A percentile compares a stretch with the other conserved stretches of the same genome.
These are phyloP conservation scores for Scortechinia acanthostroma DNA, from an alignment of 2,329 filamentous ascomycete genomes.

Conservation along the genomic window DNA sequence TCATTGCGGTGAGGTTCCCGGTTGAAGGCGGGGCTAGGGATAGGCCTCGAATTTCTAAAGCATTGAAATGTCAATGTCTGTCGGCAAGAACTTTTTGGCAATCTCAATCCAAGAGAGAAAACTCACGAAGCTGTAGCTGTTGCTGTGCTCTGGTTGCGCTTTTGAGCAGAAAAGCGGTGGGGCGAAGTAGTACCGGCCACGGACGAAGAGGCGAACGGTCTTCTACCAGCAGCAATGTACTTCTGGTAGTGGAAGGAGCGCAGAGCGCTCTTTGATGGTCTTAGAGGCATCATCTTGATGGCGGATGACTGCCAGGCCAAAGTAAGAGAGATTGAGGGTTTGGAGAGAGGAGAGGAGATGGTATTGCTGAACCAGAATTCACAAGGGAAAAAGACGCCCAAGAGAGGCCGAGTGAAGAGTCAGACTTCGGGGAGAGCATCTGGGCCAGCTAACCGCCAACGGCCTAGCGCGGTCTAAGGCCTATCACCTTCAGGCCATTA, in stretches of 20 bases:
- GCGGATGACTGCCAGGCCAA: not conserved
- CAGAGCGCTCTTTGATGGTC: slow-evolving; percentile 2
- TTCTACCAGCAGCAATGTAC: not conserved
- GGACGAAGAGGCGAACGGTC: not conserved
- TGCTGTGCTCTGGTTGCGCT: not conserved
- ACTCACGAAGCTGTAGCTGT: not conserved
- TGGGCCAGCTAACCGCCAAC: too few relatives aligned
- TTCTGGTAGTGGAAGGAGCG: not conserved
- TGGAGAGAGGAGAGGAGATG: not conserved
- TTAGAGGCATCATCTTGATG: not conserved
- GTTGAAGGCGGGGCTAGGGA: slow-evolving; percentile 2
- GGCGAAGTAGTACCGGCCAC: not conserved
- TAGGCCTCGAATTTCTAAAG: not conserved
- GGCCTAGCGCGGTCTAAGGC: too few relatives aligned
- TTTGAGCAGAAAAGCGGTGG: slow-evolving; percentile 1
- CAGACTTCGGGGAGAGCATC: not conserved
- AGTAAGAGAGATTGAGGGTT: not conserved
- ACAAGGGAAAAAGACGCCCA: not conserved
- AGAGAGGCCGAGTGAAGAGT: not conserved
- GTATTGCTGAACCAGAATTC: not conserved
- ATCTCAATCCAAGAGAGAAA: not conserved
- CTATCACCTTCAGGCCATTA: too few relatives aligned
- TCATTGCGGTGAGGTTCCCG: not conserved
- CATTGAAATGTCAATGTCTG: too few relatives aligned
- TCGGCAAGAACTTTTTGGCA: too few relatives aligned